These are phyloP conservation scores for Pisolithus sp. DNA, from an alignment of 768 basidiomycete genomes.

Conservation along the genomic window DNA sequence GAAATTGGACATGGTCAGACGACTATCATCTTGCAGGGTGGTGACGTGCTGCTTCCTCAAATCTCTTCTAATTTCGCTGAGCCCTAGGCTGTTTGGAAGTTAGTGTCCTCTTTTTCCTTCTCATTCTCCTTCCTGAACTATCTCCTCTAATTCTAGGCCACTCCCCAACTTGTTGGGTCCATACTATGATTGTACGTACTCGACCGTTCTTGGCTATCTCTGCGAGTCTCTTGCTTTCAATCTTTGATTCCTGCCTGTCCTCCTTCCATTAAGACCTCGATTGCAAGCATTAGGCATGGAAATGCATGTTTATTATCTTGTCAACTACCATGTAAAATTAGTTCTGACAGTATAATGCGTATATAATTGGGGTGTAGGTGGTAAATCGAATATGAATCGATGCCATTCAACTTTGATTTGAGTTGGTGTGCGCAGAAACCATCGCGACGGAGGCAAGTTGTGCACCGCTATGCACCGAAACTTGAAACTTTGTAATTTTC, in stretches of 20 bases:
- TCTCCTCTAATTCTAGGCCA: background rate
- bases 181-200: background rate
- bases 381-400: too few species aligned
- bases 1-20: slow-evolving; percentile 64
- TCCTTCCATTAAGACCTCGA: background rate
- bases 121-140: background rate
- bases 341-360: slow-evolving; percentile 9
- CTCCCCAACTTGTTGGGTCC: background rate
- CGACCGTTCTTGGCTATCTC: background rate
- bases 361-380: slow-evolving; percentile 1
- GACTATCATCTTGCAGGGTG: slow-evolving; percentile 64
- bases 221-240: background rate
- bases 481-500: too few species aligned
- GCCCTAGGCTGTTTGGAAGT: slow-evolving; percentile 18
- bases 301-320: slow-evolving; percentile 11
- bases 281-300: slow-evolving; percentile 2
- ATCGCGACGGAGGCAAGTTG: too few species aligned
- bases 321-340: slow-evolving; percentile 30
- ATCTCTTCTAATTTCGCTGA: slow-evolving; percentile 8
- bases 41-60: slow-evolving; percentile 27
- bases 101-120: background rate
- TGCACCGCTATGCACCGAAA: too few species aligned
- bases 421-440: too few species aligned
- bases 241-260: background rate
- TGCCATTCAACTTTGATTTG: too few species aligned